phyloP scores from a whole-genome alignment of 106 monocot genomes.

The Allium fistulosum region DNA sequence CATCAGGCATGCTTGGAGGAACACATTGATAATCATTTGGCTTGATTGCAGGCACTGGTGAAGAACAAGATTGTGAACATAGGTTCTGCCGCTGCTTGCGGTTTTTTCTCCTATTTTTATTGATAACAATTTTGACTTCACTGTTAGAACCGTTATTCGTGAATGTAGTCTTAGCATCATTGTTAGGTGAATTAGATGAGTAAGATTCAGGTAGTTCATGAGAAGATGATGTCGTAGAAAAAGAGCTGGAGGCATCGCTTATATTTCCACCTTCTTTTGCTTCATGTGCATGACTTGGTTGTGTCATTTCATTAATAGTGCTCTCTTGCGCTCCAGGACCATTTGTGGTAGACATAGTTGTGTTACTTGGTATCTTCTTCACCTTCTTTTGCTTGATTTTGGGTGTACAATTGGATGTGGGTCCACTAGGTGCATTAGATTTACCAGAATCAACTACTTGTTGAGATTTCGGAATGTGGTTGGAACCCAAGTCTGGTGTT shows the following conservation, averaged over 20 bases:
- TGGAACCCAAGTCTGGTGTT: not conserved
- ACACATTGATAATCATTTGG: not conserved
- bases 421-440: not conserved
- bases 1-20: not conserved
- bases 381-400: no score
- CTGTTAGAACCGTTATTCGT: no score
- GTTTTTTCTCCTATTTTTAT: not conserved
- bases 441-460: not conserved
- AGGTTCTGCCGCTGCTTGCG: constrained; percentile 10
- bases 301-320: no score
- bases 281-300: no score
- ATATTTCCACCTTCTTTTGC: not conserved
- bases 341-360: no score
- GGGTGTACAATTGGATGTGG: not conserved
- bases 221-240: no score
- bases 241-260: no score
- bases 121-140: no score
- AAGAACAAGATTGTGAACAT: not conserved
- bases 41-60: constrained; percentile 1
- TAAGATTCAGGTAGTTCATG: no score
- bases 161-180: not conserved
- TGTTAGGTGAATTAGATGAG: not conserved
- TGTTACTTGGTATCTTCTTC: no score
- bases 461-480: not conserved
- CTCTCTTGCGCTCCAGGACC: no score